Percentiles rank a stretch among this genome's conserved stretches.
Evolutionary conservation across 805 yeast genomes (phyloP).

Genomic region (Hanseniaspora lachancei): DNA sequence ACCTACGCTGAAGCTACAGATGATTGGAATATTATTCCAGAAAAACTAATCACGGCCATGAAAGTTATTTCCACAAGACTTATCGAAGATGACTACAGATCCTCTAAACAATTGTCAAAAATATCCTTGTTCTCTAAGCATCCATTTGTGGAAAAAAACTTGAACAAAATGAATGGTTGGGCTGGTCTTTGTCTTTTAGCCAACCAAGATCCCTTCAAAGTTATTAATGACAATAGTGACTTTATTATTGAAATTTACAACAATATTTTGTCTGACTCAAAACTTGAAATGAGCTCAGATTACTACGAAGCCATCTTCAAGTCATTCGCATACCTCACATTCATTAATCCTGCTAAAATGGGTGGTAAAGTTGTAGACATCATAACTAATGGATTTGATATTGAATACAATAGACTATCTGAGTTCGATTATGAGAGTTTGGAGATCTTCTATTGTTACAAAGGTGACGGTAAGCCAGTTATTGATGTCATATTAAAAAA

Average conservation of each 20-base stretch:
- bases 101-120: constrained; percentile 25
- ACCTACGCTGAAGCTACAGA: constrained; percentile 16
- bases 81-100: constrained; percentile 18
- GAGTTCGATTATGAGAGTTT: constrained; percentile 39
- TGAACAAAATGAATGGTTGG: constrained; percentile 50
- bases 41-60: constrained; percentile 29
- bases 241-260: background rate
- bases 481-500: constrained; percentile 37
- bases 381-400: constrained; percentile 32
- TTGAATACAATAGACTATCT: constrained; percentile 24
- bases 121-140: constrained; percentile 35
- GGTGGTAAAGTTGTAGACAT: constrained; percentile 38
- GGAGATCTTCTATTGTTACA: constrained; percentile 40
- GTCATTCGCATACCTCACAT: constrained; percentile 41
- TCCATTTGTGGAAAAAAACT: constrained; percentile 20
- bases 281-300: constrained; percentile 20
- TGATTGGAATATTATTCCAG: constrained; percentile 21
- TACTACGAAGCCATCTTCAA: constrained; percentile 35
- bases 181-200: constrained; percentile 55
- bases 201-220: constrained; percentile 47
- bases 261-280: background rate
- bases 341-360: constrained; percentile 45
- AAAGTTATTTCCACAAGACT: constrained; percentile 28
- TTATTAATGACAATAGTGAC: constrained; percentile 30
- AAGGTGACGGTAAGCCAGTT: constrained; percentile 60